Conservation (phyloP, 179 eudicot species). For the Patellifolia procumbens region DNA sequence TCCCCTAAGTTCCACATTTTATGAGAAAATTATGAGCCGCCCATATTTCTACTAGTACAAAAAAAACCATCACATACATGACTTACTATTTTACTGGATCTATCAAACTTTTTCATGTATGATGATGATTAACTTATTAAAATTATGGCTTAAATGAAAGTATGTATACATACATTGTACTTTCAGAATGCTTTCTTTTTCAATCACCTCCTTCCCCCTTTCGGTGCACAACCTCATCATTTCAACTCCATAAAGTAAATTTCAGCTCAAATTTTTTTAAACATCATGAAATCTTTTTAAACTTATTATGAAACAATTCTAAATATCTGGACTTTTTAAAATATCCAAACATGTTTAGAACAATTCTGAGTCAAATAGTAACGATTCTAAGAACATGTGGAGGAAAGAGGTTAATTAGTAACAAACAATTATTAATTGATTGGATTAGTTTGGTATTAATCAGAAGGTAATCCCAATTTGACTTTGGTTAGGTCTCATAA, state of each 20-base stretch:
- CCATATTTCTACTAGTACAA: background rate
- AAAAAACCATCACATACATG: background rate
- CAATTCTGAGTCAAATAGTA: too few relatives aligned
- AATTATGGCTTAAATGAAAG: background rate
- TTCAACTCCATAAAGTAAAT: slow-evolving; percentile 16
- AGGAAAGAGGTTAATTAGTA: background rate
- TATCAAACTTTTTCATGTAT: background rate
- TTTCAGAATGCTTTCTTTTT: slow-evolving; percentile 27
- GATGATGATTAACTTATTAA: slow-evolving; percentile 13
- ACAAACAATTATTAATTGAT: background rate
- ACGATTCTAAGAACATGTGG: too few relatives aligned
- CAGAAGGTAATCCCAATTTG: background rate
- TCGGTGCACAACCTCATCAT: slow-evolving; percentile 38
- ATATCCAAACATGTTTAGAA: too few relatives aligned
- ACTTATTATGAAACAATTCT: too few relatives aligned
- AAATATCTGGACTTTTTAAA: too few relatives aligned
- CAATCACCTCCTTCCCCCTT: slow-evolving; percentile 18
- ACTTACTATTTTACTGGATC: background rate
- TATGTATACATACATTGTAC: slow-evolving; percentile 26
- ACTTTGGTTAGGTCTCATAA: slow-evolving; percentile 15
- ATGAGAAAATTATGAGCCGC: background rate
- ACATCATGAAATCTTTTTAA: too few relatives aligned
- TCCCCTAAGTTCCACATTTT: background rate
- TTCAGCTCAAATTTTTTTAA: too few relatives aligned
- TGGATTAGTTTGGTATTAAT: background rate